Conservation (phyloP, 441 rosid species). For the Gossypium davidsonii region DNA sequence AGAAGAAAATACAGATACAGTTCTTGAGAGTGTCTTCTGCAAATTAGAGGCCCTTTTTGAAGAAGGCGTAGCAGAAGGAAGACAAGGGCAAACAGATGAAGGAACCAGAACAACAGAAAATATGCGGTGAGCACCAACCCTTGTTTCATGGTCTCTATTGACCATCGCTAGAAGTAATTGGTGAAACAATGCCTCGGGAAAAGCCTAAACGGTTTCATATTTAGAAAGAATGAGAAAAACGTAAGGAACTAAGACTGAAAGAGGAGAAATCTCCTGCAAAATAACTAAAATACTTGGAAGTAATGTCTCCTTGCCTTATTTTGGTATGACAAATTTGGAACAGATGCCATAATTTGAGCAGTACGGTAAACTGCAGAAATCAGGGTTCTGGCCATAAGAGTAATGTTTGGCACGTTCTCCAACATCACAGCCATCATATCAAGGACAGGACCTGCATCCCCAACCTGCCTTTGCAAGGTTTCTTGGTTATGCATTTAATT, state of each 20-base stretch:
- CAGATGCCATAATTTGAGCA: conserved; percentile 70
- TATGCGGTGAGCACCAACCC: conserved; percentile 77
- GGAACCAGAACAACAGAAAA: conserved; percentile 90
- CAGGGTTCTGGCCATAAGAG: conserved; percentile 65
- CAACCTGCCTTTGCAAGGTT: conserved; percentile 44
- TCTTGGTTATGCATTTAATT: conserved; percentile 21
- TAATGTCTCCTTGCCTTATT: conserved; percentile 50
- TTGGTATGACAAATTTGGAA: conserved; percentile 67
- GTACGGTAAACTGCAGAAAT: conserved; percentile 69
- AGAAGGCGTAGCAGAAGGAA: conserved; percentile 26
- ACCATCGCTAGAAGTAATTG: conserved; percentile 85
- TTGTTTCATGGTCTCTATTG: conserved; percentile 66
- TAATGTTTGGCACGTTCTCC: conserved; percentile 71
- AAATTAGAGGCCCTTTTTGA: conserved; percentile 46
- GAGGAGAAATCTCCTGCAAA: not conserved
- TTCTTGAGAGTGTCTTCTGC: conserved; percentile 78
- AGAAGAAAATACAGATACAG: conserved; percentile 86
- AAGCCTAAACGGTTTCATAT: conserved; percentile 44
- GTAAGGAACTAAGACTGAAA: not conserved
- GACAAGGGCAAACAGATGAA: conserved; percentile 68
- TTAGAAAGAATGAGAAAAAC: conserved; percentile 9
- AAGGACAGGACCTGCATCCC: conserved; percentile 88
- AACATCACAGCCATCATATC: conserved; percentile 85
- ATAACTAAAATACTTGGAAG: conserved; percentile 9
- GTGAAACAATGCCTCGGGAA: conserved; percentile 81